These are phyloP conservation scores for Penicillium sp. DNA, from an alignment of 2,329 filamentous ascomycete genomes.

Conservation along the genomic window DNA sequence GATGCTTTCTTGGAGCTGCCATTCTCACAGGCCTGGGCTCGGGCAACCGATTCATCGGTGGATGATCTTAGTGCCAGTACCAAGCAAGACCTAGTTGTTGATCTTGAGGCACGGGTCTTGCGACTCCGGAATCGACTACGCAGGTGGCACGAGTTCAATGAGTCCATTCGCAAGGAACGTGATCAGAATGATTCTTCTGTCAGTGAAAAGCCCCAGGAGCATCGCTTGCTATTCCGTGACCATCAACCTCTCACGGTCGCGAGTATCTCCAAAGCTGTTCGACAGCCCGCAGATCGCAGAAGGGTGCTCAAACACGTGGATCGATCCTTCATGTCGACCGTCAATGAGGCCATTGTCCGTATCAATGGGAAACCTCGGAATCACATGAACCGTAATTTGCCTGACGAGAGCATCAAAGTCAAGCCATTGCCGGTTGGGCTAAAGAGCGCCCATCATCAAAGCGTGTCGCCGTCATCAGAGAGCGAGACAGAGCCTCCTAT, in stretches of 20 bases:
- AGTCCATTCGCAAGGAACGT: slow-evolving; percentile 29
- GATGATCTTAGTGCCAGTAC: slow-evolving; percentile 39
- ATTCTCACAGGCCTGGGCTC: slow-evolving; percentile 71
- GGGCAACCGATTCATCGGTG: slow-evolving; percentile 59
- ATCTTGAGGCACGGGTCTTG: slow-evolving; percentile 67
- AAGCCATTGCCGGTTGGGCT: neutral
- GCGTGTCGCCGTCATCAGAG: neutral
- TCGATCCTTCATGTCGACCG: slow-evolving; percentile 32
- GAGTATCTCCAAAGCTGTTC: slow-evolving; percentile 37
- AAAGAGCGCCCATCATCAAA: neutral
- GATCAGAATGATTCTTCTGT: neutral
- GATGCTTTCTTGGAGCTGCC: slow-evolving; percentile 65
- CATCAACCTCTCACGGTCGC: slow-evolving; percentile 41
- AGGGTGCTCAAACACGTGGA: slow-evolving; percentile 28
- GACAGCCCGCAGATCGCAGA: slow-evolving; percentile 26
- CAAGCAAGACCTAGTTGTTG: slow-evolving; percentile 54
- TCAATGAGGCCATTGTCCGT: slow-evolving; percentile 33
- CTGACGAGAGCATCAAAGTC: no score
- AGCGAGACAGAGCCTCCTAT: neutral
- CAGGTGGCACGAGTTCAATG: slow-evolving; percentile 70
- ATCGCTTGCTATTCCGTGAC: slow-evolving; percentile 34
- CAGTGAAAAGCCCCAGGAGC: slow-evolving; percentile 6
- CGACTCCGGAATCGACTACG: slow-evolving; percentile 67
- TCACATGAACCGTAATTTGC: neutral
- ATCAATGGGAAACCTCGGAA: slow-evolving; percentile 27